These are phyloP conservation scores for Neurospora sp. DNA, from an alignment of 495 filamentous ascomycete genomes.

Conservation along the genomic window DNA sequence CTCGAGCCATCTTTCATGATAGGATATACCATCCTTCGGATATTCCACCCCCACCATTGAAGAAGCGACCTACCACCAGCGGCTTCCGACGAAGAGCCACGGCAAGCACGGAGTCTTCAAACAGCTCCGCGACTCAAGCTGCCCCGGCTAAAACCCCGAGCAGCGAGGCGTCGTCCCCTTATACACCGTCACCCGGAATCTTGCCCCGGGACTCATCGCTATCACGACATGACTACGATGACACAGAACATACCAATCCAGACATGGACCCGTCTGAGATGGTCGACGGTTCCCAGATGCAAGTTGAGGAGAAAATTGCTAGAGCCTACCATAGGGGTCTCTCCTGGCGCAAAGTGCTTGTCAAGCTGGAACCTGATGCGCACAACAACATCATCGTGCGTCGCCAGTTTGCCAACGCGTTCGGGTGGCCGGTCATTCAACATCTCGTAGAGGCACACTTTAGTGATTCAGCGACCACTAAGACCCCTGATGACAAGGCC, in stretches of 20 bases:
- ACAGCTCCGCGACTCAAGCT: background rate
- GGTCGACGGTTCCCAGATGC: constrained; percentile 53
- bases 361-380: constrained; percentile 89
- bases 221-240: constrained; percentile 32
- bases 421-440: constrained; percentile 93
- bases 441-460: constrained; percentile 94
- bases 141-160: background rate
- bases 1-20: constrained; percentile 93
- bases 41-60: constrained; percentile 70
- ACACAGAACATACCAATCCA: constrained; percentile 24
- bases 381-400: constrained; percentile 98
- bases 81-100: constrained; percentile 21
- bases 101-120: constrained; percentile 1
- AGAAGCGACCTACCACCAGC: constrained; percentile 41
- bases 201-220: constrained; percentile 18
- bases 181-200: constrained; percentile 3
- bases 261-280: constrained; percentile 32
- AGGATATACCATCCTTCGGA: constrained; percentile 88
- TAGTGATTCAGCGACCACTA: constrained; percentile 51
- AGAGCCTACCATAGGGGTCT: constrained; percentile 84
- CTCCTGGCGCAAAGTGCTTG: constrained; percentile 92
- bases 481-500: constrained; percentile 47
- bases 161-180: constrained; percentile 9
- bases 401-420: constrained; percentile 91
- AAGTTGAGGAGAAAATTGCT: constrained; percentile 94